Percentiles rank a stretch among this genome's conserved stretches.
phyloP scores from a whole-genome alignment of 305 asterid genomes.

The Solanum hybrid region DNA sequence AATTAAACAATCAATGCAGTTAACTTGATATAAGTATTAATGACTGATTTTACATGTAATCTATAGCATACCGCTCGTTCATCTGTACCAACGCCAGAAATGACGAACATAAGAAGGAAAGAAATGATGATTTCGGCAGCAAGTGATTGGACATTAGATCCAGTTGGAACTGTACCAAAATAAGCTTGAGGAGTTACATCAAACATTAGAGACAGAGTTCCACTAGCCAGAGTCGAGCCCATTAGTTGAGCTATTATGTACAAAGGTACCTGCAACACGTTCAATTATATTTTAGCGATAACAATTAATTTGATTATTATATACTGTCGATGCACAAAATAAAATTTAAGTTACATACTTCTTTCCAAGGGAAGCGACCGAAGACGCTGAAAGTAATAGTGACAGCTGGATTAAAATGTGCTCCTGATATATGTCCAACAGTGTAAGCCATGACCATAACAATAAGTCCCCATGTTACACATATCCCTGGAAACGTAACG shows the following conservation, averaged over 20 bases:
- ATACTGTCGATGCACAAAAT: not conserved
- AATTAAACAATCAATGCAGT: not conserved
- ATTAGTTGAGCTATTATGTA: constrained; percentile 45
- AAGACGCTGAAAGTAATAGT: constrained; percentile 49
- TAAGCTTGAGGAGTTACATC: constrained; percentile 31
- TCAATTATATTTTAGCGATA: not conserved
- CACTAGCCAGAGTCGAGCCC: constrained; percentile 65
- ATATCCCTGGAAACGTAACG: constrained; percentile 60
- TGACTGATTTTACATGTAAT: not conserved
- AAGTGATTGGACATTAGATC: constrained; percentile 52
- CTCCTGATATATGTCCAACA: constrained; percentile 77
- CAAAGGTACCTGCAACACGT: constrained; percentile 37
- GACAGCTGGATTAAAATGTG: constrained; percentile 83
- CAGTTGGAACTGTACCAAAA: constrained; percentile 65
- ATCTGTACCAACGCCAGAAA: constrained; percentile 48
- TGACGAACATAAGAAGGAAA: constrained; percentile 67
- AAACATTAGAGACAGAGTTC: constrained; percentile 38
- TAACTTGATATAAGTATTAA: no score
- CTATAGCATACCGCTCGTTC: not conserved
- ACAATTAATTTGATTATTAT: not conserved
- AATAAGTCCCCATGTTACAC: constrained; percentile 65
- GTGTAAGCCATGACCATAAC: constrained; percentile 66
- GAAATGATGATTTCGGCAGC: constrained; percentile 54
- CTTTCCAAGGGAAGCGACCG: constrained; percentile 54
- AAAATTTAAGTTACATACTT: constrained; percentile 13